These are phyloP conservation scores for Cucurbita pepo DNA, from an alignment of 306 rosid genomes.

Conservation along the genomic window DNA sequence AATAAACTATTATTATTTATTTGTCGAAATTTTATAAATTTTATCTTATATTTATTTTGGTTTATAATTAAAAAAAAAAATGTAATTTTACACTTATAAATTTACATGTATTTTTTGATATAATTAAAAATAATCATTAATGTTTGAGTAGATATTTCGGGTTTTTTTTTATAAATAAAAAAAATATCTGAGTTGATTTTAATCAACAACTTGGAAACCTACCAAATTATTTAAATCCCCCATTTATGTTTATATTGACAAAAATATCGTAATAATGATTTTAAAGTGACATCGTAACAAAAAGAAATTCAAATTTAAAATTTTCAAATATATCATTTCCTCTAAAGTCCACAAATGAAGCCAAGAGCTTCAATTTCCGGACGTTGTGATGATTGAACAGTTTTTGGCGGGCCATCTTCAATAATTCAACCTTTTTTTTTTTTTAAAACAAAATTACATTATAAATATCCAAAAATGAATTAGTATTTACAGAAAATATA, in stretches of 20 bases:
- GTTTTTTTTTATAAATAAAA: too few relatives aligned
- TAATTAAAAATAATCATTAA: too few relatives aligned
- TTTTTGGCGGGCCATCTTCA: slow-evolving; percentile 1
- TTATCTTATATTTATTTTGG: too few relatives aligned
- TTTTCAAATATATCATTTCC: background rate
- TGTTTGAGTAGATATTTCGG: too few relatives aligned
- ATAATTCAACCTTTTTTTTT: background rate
- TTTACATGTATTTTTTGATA: too few relatives aligned
- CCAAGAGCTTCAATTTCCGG: background rate
- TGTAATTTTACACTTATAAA: too few relatives aligned
- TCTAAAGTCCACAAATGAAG: background rate
- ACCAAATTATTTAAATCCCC: background rate
- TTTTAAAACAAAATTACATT: background rate
- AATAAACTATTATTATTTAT: too few relatives aligned
- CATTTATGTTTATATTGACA: background rate
- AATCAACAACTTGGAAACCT: background rate
- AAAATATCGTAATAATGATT: background rate
- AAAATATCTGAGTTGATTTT: background rate
- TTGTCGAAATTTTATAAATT: too few relatives aligned
- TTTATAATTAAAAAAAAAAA: too few relatives aligned
- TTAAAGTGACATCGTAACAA: background rate
- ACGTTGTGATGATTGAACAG: background rate
- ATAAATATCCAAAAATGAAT: background rate
- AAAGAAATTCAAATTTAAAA: background rate
- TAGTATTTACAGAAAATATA: background rate